These are phyloP conservation scores for Collybia sp. DNA, from an alignment of 768 basidiomycete genomes.

Conservation along the genomic window DNA sequence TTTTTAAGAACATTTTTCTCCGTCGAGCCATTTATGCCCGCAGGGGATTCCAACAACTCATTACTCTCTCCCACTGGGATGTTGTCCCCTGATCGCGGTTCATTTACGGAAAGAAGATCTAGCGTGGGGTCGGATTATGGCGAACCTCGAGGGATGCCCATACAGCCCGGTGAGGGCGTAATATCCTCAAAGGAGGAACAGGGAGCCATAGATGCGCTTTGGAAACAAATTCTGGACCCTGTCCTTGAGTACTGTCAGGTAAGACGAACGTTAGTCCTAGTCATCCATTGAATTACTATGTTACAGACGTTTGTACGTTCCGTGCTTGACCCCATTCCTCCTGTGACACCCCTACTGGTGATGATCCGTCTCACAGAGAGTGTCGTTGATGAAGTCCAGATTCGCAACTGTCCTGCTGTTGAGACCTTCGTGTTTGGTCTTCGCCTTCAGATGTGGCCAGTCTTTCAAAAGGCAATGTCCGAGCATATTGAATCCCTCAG, in stretches of 20 bases:
- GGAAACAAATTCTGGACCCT: slow-evolving; percentile 94
- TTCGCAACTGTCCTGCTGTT: slow-evolving; percentile 72
- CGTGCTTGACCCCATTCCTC: slow-evolving; percentile 68
- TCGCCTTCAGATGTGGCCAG: slow-evolving; percentile 87
- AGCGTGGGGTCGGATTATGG: slow-evolving; percentile 49
- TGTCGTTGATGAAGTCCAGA: slow-evolving; percentile 69
- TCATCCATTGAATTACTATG: slow-evolving; percentile 1
- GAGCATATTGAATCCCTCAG: slow-evolving; percentile 80
- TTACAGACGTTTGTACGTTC: slow-evolving; percentile 63
- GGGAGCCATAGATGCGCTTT: slow-evolving; percentile 56
- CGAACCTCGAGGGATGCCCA: slow-evolving; percentile 7
- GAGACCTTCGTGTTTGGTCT: slow-evolving; percentile 79
- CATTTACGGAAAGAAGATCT: slow-evolving; percentile 37
- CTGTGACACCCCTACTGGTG: slow-evolving; percentile 73
- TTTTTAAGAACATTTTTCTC: slow-evolving; percentile 87
- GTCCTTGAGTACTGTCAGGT: slow-evolving; percentile 84
- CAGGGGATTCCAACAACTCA: slow-evolving; percentile 27
- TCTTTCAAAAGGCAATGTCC: slow-evolving; percentile 87
- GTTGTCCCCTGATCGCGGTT: slow-evolving; percentile 39
- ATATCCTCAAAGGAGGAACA: slow-evolving; percentile 56
- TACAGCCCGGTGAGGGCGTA: slow-evolving; percentile 20
- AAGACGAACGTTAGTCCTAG: slow-evolving; percentile 12
- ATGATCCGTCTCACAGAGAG: slow-evolving; percentile 92
- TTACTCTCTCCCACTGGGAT: slow-evolving; percentile 31
- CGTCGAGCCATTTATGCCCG: slow-evolving; percentile 24